Percentiles rank a stretch among this genome's conserved stretches.
phyloP scores from a whole-genome alignment of 2,329 filamentous ascomycete species.

The Pseudogymnoascus sp. region DNA sequence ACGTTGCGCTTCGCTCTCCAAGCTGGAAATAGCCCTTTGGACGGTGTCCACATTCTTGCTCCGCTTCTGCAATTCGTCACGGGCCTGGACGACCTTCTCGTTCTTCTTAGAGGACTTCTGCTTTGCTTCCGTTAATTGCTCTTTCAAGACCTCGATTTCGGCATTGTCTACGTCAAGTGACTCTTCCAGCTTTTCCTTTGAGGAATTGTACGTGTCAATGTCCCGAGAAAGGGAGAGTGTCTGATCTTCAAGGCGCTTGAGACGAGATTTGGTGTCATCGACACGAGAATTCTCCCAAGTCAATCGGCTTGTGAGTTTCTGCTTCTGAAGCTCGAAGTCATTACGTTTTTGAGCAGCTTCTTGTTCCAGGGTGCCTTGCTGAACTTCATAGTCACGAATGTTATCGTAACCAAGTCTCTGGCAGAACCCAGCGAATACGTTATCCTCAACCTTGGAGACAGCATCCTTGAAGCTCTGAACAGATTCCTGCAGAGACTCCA shows the following conservation, averaged over 20 bases:
- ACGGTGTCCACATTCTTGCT: conserved; percentile 74
- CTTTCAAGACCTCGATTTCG: conserved; percentile 68
- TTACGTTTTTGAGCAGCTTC: conserved; percentile 81
- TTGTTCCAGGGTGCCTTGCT: conserved; percentile 86
- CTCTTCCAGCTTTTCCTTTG: conserved; percentile 69
- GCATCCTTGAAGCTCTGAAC: conserved; percentile 52
- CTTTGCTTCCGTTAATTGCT: conserved; percentile 62
- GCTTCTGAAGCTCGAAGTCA: conserved; percentile 77
- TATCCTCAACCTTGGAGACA: conserved; percentile 77
- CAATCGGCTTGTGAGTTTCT: conserved; percentile 58
- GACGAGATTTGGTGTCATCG: conserved; percentile 56
- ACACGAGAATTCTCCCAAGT: conserved; percentile 49
- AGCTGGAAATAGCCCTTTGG: conserved; percentile 64
- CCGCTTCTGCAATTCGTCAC: conserved; percentile 72
- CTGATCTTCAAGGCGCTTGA: conserved; percentile 60
- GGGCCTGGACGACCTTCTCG: conserved; percentile 70
- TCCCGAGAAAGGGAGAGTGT: conserved; percentile 60
- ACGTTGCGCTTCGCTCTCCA: conserved; percentile 83
- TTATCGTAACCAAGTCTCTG: conserved; percentile 76
- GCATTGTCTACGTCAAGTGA: conserved; percentile 65
- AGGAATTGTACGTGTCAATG: conserved; percentile 60
- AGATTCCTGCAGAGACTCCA: conserved; percentile 54
- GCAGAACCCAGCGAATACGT: conserved; percentile 82
- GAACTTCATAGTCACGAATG: conserved; percentile 87
- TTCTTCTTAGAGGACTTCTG: conserved; percentile 60